Base-by-base conservation (phyloP, 805 yeast species). In the Nakazawaea peltata region DNA sequence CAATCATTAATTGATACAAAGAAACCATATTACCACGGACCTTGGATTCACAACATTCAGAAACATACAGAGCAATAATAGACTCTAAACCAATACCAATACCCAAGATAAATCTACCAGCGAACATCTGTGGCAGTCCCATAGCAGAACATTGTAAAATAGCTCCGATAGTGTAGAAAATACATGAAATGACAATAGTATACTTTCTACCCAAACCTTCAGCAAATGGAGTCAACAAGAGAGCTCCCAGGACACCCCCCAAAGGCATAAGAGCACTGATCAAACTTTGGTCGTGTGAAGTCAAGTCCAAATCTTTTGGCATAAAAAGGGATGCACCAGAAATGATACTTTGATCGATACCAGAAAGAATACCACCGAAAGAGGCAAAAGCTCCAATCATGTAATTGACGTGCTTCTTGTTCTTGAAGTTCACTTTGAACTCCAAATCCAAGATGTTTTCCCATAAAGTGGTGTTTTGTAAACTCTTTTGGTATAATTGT, bases 11-110 rank as follows among this genome's bases (percentile, higher is more conserved):
- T 52, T 77, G 84, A 50, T 74, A 76, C 52, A 76, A 48, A 2
- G 82, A 74, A 16, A 76, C 82, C 32, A 77, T 53, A 40, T 65
- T 68, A 45, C 83, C 83, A 44, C 83, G 64, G 19, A 69, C 63
- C n/a, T 50, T 50, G 1, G 78, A 65, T 8, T 81, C 81, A 19
- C 71, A 74, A 36, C 71, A 68, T 48, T 77, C 83, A 18, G 79
- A 65, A 35, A 76, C 71, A 48, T 75, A 77, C 36, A 74, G 67
- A 46, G 77, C 77, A 43, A 77, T 77, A 30, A 78, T 80, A 49
- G 80, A 77, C 53, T 75, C 82, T 30, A 76, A 63, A 41, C 84
- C 84, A 36, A 77, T 70, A 46, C 82, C 83, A 26, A 73, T 53
- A 41, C 84, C 84, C 25, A 77, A 57, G 36, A 75, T 48, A 44